These are phyloP conservation scores for Lactarius vividus DNA, from an alignment of 768 basidiomycete genomes.

Conservation along the genomic window DNA sequence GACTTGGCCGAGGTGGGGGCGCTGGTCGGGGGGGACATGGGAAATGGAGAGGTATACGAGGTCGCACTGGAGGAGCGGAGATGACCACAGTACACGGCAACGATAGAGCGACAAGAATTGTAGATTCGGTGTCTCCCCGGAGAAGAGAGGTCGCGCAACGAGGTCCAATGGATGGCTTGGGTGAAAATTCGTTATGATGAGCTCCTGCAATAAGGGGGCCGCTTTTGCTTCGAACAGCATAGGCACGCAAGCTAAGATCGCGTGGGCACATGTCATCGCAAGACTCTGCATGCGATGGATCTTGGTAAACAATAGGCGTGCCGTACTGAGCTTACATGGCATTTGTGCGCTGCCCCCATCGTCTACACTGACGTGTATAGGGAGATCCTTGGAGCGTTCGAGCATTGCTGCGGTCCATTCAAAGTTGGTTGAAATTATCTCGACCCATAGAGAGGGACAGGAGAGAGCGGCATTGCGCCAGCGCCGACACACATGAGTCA, in stretches of 20 bases:
- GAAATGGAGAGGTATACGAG: constrained; percentile 26
- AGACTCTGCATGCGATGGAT: constrained; percentile 22
- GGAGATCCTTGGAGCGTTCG: constrained; percentile 19
- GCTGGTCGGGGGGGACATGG: constrained; percentile 12
- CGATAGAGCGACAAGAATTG: constrained; percentile 20
- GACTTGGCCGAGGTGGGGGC: constrained; percentile 11
- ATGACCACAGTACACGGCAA: constrained; percentile 22
- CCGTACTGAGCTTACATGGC: constrained; percentile 12
- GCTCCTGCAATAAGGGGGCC: constrained; percentile 20
- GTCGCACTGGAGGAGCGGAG: constrained; percentile 21
- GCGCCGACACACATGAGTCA: constrained; percentile 25
- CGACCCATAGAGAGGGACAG: constrained; percentile 23
- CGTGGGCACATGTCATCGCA: constrained; percentile 14
- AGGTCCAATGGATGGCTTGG: constrained; percentile 12
- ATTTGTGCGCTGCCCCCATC: constrained; percentile 6
- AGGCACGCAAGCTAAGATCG: constrained; percentile 13
- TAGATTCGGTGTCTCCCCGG: constrained; percentile 14
- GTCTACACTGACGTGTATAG: constrained; percentile 23
- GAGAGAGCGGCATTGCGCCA: constrained; percentile 22
- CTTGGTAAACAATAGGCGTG: constrained; percentile 17
- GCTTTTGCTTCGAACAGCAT: constrained; percentile 12
- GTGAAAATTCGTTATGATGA: constrained; percentile 20
- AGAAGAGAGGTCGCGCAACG: constrained; percentile 13
- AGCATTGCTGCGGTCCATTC: constrained; percentile 24
- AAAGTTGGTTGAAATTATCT: constrained; percentile 22